Base-by-base conservation (phyloP, 2,329 filamentous ascomycete genomes). In the Hymenoscyphus infarciens region DNA sequence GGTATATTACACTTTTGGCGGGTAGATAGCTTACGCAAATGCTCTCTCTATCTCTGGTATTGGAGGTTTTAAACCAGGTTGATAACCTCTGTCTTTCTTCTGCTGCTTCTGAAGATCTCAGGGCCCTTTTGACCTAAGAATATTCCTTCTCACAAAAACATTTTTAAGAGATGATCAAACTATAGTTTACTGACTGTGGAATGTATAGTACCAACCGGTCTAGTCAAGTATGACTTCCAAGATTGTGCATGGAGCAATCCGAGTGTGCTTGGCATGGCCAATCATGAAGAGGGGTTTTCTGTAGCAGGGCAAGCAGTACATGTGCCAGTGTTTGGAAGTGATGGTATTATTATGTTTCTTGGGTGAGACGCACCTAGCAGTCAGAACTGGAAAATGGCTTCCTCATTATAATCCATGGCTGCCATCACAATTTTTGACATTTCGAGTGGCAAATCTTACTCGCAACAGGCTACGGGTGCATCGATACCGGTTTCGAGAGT, bases 271-370 rank as follows among this genome's bases (percentile, higher is more conserved):
- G 63, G 29, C 16, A 58, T 49, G 27, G 54, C 29, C 38, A 33
- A 25, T 45, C 55, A 42, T 35, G 25, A 25, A n/a, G n/a, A 25
- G 8, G 60, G 33, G 22, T 49, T 60, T 25, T 59, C 49, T 29
- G 22, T 53, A 38, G 25, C 7, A 16, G 64, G 64, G 13, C 59
- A 49, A 31, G 54, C 55, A 33, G 42, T 64, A 13, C 64, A 59
- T 35, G 60, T 65, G 16, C 64, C 64, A 15, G 57, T 35, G 13
- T 65, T 61, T 57, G 64, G 64, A 27, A 39, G 64, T 16, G 45
- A 61, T n/a, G 64, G 64, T 16, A 59, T 65, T 39, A 15, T 65
- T 4, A 4, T 65, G 29, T 65, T 64, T 39, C 52, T 65, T n/a
- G 64, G 55, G 7, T 62, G 64, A 25, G 56, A 59, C 25, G 19